These are phyloP conservation scores for Zea luxurians DNA, from an alignment of 176 grass and related monocot species.

Conservation along the genomic window DNA sequence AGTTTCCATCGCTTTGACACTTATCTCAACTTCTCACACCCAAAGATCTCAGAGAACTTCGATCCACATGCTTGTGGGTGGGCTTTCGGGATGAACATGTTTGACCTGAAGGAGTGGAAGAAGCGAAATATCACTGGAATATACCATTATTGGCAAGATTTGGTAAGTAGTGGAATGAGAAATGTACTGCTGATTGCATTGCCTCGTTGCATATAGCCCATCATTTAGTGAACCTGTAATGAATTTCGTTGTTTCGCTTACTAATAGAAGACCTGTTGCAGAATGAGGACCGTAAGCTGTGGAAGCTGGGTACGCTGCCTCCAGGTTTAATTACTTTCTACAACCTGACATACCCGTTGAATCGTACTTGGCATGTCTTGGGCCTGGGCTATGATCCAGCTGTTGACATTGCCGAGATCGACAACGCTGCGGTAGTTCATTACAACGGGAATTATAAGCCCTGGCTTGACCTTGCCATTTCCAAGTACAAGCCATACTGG, in stretches of 20 bases:
- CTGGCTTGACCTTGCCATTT: slow-evolving; percentile 94
- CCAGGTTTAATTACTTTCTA: slow-evolving; percentile 97
- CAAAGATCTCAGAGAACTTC: slow-evolving; percentile 84
- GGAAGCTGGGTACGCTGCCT: slow-evolving; percentile 90
- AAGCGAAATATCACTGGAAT: slow-evolving; percentile 94
- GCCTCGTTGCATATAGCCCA: slow-evolving; percentile 21
- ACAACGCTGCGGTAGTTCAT: slow-evolving; percentile 78
- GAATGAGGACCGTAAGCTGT: slow-evolving; percentile 84
- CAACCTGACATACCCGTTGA: slow-evolving; percentile 83
- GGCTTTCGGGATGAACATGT: slow-evolving; percentile 99
- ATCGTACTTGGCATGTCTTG: slow-evolving; percentile 89
- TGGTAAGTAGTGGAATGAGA: slow-evolving; percentile 57
- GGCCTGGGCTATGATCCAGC: slow-evolving; percentile 97
- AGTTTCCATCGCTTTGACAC: slow-evolving; percentile 98
- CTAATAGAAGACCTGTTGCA: slow-evolving; percentile 40
- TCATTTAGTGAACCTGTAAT: neutral
- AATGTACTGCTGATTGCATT: slow-evolving; percentile 26
- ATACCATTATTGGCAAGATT: slow-evolving; percentile 97
- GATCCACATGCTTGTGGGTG: slow-evolving; percentile 92
- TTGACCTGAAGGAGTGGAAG: slow-evolving; percentile 91
- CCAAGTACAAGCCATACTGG: slow-evolving; percentile 90
- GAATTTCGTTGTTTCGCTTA: slow-evolving; percentile 27
- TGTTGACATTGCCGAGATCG: slow-evolving; percentile 64
- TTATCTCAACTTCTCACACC: slow-evolving; percentile 87
- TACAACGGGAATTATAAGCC: slow-evolving; percentile 99